phyloP scores from a whole-genome alignment of 2,329 filamentous ascomycete genomes.

The Magnaporthiopsis rhizophila region DNA sequence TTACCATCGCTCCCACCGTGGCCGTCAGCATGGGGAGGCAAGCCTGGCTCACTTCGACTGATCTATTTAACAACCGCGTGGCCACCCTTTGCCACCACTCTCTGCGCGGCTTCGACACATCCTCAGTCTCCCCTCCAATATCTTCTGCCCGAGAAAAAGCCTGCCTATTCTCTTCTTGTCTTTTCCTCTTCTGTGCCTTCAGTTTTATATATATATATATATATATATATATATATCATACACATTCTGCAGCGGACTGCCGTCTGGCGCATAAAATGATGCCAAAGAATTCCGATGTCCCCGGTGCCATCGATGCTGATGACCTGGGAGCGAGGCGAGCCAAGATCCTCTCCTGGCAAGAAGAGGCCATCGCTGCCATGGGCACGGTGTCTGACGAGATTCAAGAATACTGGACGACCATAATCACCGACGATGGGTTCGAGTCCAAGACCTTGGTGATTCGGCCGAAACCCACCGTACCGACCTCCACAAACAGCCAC shows the following conservation, averaged over 20 bases:
- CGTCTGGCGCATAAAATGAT: background rate
- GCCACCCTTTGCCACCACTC: too few relatives aligned
- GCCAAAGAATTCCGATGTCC: background rate
- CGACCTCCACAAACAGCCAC: background rate
- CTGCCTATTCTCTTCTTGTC: too few relatives aligned
- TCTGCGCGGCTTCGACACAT: too few relatives aligned
- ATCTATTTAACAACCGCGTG: too few relatives aligned
- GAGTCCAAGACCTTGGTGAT: slow-evolving; percentile 1
- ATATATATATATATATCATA: too few relatives aligned
- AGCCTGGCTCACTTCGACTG: too few relatives aligned
- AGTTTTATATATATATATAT: too few relatives aligned
- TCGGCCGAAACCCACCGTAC: background rate
- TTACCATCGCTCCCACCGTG: too few relatives aligned
- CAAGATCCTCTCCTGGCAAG: background rate
- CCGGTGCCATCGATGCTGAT: background rate
- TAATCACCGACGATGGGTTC: slow-evolving; percentile 1
- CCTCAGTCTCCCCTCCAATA: too few relatives aligned
- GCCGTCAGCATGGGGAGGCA: too few relatives aligned
- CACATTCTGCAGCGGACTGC: background rate
- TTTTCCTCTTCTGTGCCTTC: too few relatives aligned
- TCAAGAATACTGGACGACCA: slow-evolving; percentile 1
- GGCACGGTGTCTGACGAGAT: background rate
- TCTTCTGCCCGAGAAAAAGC: fast-evolving
- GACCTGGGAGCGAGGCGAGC: background rate
- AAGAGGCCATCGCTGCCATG: background rate